phyloP scores from a whole-genome alignment of 768 basidiomycete species.

The Dacryopinax spathularia region DNA sequence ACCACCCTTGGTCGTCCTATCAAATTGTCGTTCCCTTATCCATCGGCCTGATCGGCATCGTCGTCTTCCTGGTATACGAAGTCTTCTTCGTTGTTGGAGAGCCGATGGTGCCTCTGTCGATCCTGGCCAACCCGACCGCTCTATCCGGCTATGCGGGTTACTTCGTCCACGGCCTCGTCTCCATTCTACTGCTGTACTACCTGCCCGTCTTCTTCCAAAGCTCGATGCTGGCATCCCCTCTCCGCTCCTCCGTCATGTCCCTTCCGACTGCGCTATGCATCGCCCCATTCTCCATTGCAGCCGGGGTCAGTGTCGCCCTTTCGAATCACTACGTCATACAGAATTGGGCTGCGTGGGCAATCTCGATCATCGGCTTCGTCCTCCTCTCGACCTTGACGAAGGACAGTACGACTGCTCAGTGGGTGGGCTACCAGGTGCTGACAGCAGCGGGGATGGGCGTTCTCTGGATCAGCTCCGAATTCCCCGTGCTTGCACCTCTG shows the following conservation, averaged over 20 bases:
- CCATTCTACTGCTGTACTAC: slow-evolving; percentile 9
- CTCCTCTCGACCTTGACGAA: not conserved
- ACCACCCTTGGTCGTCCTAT: slow-evolving; percentile 30
- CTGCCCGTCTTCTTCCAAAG: slow-evolving; percentile 20
- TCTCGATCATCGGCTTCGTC: not conserved
- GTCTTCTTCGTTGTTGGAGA: slow-evolving; percentile 17
- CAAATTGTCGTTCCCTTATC: slow-evolving; percentile 31
- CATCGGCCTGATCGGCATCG: slow-evolving; percentile 28
- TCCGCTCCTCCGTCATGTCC: slow-evolving; percentile 2
- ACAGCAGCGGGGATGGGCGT: slow-evolving; percentile 18
- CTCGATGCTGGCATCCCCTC: slow-evolving; percentile 6
- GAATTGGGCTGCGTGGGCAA: not conserved
- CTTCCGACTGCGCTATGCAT: not conserved
- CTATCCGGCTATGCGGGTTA: slow-evolving; percentile 16
- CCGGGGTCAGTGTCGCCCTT: not conserved
- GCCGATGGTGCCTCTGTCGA: slow-evolving; percentile 25
- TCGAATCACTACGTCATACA: not conserved
- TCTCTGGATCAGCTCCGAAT: slow-evolving; percentile 13
- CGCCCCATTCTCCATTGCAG: not conserved
- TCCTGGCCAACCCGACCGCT: slow-evolving; percentile 21
- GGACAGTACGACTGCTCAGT: not conserved
- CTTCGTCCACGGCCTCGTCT: slow-evolving; percentile 15
- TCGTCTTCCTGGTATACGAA: slow-evolving; percentile 29
- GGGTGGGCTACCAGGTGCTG: not conserved
- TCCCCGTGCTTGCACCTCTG: slow-evolving; percentile 19